Base-by-base conservation (phyloP, 495 filamentous ascomycete species). In the Hyaloscypha bicolor region DNA sequence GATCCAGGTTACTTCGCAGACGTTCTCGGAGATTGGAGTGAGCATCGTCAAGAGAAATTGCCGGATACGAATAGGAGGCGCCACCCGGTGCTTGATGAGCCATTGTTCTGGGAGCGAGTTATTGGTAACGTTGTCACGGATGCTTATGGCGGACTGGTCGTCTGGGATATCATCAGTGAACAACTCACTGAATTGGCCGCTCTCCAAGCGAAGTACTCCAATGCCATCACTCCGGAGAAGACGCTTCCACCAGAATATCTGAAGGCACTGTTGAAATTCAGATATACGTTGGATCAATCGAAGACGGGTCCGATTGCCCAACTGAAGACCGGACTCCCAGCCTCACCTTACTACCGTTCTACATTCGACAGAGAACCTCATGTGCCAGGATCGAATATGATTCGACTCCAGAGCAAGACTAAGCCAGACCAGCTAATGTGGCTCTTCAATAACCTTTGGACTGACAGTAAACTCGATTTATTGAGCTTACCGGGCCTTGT, bases 1-100 rank as follows among this genome's bases (percentile, higher is more conserved):
- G 82, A 86, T 72, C 81, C 83, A 0, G 62, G 68, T 4, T 85
- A 85, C 68, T 85, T 85, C 60, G 72, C 75, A 5, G 71, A 76
- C 9, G 37, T 64, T 6, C 16, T 83, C 1, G 60, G 48, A n/a
- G 78, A 83, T 3, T 70, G 62, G n/a, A 76, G 71, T 31, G 81
- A 83, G 29, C 81, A 85, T 69, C 70, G 77, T 9, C 71, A 74
- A 53, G 78, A 81, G 48, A 62, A 69, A 19, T 12, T 81, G 21
- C 60, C 61, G 30, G 77, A 77, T 59, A 62, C 42, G 2, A 52
- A 71, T 32, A 72, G 76, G 3, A 64, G 68, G 3, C 30, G 39
- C 5, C 78, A 80, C 65, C 77, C 76, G 8, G 37, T 37, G 16
- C 29, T 30, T 33, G n/a, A 53, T 51, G 37, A 25, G 22, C 21